Percentiles rank a stretch among this genome's conserved stretches.
Evolutionary conservation across 768 basidiomycete genomes (phyloP).

Genomic region (Filobasidium wieringae): DNA sequence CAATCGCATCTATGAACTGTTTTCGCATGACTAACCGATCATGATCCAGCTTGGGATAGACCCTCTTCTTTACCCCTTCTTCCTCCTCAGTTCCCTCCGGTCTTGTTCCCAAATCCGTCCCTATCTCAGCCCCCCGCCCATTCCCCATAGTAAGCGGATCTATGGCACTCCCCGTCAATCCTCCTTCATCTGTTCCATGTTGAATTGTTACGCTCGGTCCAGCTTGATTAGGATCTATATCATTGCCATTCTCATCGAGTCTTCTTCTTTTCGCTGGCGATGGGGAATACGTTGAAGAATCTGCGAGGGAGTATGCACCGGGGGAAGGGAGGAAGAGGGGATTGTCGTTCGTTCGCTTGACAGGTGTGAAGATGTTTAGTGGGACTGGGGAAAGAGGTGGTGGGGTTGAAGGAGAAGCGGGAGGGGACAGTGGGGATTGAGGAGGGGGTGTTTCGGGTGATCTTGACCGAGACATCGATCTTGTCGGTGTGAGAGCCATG

Average conservation of each 20-base stretch:
- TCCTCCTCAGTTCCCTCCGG: background rate
- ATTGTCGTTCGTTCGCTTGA: background rate
- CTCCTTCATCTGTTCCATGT: background rate
- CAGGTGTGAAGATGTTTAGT: background rate
- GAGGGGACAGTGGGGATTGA: background rate
- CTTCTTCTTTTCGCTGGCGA: background rate
- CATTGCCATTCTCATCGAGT: background rate
- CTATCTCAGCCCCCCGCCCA: background rate
- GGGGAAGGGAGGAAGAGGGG: background rate
- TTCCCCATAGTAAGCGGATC: background rate
- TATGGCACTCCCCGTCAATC: background rate
- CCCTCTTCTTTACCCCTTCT: background rate
- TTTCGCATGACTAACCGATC: slow-evolving; percentile 1
- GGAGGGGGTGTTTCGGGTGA: background rate
- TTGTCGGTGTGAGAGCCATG: too few species aligned
- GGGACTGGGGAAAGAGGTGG: background rate
- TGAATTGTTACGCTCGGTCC: background rate
- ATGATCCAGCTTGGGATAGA: slow-evolving; percentile 4
- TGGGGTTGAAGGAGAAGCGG: background rate
- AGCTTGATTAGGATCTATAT: background rate
- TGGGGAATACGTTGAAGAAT: background rate
- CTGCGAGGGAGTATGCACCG: background rate
- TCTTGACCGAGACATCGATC: background rate
- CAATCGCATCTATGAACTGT: background rate
- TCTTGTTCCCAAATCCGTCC: background rate